These are phyloP conservation scores for Ophiostoma montium DNA, from an alignment of 2,329 filamentous ascomycete species.

Conservation along the genomic window DNA sequence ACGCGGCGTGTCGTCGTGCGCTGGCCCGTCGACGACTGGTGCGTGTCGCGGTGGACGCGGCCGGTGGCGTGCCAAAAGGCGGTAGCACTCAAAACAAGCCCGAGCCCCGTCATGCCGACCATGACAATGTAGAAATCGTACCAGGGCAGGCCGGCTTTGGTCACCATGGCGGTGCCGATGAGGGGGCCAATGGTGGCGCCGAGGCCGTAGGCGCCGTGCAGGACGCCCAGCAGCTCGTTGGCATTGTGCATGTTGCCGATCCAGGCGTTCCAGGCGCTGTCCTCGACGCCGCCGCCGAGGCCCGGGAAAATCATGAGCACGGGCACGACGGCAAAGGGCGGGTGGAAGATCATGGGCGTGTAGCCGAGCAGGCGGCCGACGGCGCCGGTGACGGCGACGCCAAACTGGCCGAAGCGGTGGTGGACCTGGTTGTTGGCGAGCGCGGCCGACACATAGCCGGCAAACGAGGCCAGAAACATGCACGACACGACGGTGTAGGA, in stretches of 20 bases:
- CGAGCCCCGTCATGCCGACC: constrained; percentile 42
- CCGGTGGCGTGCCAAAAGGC: constrained; percentile 54
- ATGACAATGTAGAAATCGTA: constrained; percentile 66
- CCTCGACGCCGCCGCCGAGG: constrained; percentile 57
- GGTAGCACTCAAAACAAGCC: constrained; percentile 34
- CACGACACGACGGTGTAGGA: constrained; percentile 50
- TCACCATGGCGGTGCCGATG: constrained; percentile 59
- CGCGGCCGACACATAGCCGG: constrained; percentile 50
- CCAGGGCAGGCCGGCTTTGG: constrained; percentile 48
- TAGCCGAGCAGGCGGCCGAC: constrained; percentile 50
- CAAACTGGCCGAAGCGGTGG: constrained; percentile 51
- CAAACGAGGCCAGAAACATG: constrained; percentile 51
- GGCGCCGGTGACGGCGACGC: constrained; percentile 53
- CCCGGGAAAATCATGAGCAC: constrained; percentile 51
- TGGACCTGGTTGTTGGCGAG: constrained; percentile 52
- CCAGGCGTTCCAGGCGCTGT: constrained; percentile 45
- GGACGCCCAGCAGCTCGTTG: constrained; percentile 59
- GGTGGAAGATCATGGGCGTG: constrained; percentile 49
- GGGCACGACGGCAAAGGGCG: constrained; percentile 53
- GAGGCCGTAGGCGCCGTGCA: constrained; percentile 59
- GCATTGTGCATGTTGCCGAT: constrained; percentile 56
- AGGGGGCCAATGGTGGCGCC: constrained; percentile 57
- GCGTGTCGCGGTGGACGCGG: constrained; percentile 34
- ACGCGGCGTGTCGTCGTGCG: constrained; percentile 31
- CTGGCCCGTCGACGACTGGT: constrained; percentile 19